Evolutionary conservation across 2,329 filamentous ascomycete species (phyloP).

Genomic region (Paracorniculantispora psalliotae): DNA sequence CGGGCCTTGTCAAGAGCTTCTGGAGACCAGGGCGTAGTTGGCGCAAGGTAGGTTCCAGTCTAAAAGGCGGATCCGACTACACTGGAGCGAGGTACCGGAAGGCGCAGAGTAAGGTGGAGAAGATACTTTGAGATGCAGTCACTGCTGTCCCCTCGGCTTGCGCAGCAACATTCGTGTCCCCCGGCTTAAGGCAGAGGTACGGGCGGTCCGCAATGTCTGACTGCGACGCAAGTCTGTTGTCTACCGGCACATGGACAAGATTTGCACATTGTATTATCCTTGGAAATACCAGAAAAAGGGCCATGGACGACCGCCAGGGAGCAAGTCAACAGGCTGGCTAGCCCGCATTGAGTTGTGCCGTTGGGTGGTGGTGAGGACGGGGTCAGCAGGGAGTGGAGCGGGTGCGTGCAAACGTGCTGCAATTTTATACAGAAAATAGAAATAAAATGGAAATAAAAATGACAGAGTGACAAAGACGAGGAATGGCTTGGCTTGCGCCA

Average conservation of each 20-base stretch:
- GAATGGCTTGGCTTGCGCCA: slow-evolving; percentile 2
- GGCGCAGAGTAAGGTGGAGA: neutral
- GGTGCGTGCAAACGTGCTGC: neutral
- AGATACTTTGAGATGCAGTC: neutral
- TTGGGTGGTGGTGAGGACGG: neutral
- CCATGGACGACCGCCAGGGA: too few species aligned
- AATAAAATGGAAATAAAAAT: neutral
- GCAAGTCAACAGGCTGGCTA: too few species aligned
- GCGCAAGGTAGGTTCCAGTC: neutral
- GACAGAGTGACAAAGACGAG: neutral
- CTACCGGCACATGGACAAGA: too few species aligned
- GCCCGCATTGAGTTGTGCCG: neutral
- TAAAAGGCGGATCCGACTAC: neutral
- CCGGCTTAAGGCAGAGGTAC: neutral
- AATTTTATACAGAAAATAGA: neutral
- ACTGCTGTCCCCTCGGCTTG: neutral
- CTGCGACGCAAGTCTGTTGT: neutral
- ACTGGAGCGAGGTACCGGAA: neutral
- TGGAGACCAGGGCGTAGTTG: neutral
- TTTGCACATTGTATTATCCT: too few species aligned
- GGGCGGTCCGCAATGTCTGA: neutral
- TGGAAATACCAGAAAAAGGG: too few species aligned
- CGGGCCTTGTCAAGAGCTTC: neutral
- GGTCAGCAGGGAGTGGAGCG: neutral
- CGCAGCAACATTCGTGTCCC: neutral